Evolutionary conservation across 768 basidiomycete genomes (phyloP).

Genomic region (Psilocybe cyanescens): DNA sequence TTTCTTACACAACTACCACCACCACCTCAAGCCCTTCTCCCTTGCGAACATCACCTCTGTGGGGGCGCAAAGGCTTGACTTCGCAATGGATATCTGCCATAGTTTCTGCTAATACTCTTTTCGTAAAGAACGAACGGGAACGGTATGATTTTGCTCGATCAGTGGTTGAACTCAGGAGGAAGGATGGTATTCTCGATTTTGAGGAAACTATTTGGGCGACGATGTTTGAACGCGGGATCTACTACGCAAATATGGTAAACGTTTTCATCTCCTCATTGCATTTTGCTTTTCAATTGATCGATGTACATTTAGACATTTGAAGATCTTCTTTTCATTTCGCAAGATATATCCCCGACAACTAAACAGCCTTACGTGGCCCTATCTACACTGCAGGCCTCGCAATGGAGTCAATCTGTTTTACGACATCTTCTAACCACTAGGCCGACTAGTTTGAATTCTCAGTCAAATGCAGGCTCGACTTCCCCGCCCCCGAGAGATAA

Average conservation of each 20-base stretch:
- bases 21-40: slow-evolving; percentile 40
- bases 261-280: background rate
- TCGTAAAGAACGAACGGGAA: slow-evolving; percentile 76
- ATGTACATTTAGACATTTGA: slow-evolving; percentile 65
- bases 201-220: slow-evolving; percentile 75
- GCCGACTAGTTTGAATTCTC: slow-evolving; percentile 36
- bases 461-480: slow-evolving; percentile 29
- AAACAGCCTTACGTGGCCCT: slow-evolving; percentile 71
- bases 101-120: slow-evolving; percentile 78
- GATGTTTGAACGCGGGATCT: slow-evolving; percentile 78
- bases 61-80: slow-evolving; percentile 76
- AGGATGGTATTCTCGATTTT: slow-evolving; percentile 50
- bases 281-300: background rate
- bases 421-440: slow-evolving; percentile 58
- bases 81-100: slow-evolving; percentile 76
- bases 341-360: slow-evolving; percentile 76
- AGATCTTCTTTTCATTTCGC: slow-evolving; percentile 74
- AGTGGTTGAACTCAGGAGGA: slow-evolving; percentile 75
- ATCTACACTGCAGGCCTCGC: slow-evolving; percentile 69
- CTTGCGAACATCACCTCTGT: slow-evolving; percentile 78
- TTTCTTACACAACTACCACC: slow-evolving; percentile 17
- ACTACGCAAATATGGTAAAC: slow-evolving; percentile 86
- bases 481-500: slow-evolving; percentile 51
- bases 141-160: slow-evolving; percentile 79
- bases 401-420: slow-evolving; percentile 79